Evolutionary conservation across 2,329 filamentous ascomycete species (phyloP), one percentile per base, ranked within the genome.

Genomic region (Sarocladium brachiariae): DNA sequence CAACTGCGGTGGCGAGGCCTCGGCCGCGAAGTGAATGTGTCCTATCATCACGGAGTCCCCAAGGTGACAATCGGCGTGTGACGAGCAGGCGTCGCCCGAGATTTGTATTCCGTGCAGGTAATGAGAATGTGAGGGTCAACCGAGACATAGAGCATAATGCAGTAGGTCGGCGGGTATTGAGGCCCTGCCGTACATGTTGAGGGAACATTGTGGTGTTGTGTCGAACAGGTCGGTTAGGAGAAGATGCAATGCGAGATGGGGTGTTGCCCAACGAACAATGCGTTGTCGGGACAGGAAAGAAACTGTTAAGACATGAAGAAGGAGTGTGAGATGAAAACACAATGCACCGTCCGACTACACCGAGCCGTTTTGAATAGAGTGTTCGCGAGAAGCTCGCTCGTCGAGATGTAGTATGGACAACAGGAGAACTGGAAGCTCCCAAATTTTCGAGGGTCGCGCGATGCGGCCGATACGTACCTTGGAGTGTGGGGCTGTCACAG

Each of bases 1-100:
- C 68, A 6, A 72, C 66, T 2, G 69, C 69, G 4, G 70, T 73
- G 31, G 70, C 70, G 9, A 73, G 62, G 24, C 46, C 65, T 10
- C 70, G 61, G 5, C 61, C 61, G 4, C 64, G 61, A 3, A 56
- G 27, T 21, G 11, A 49, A 14, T 34, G 34, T n/a, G 39, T 37
- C 16, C 23, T 33, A 24, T 56, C 52, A 3, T 48, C 25, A 11
- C 57, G 58, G n/a, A 61, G 58, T 19, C 58, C 60, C 56, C 61
- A 61, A 47, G 63, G 64, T 21, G 30, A 27, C 58, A 61, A 27
- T 56, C 58, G 58, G 37, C 59, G 59, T n/a, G 65, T 59, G 39
- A 63, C 55, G 27, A 63, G 51, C 48, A 57, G 61, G 49, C 60
- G 60, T 50, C 58, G 60, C 3, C 54, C 52, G 4, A 59, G 47